Percentiles rank a stretch among this genome's conserved stretches.
Conservation (phyloP, 352 stramenopile genomes). For the Phytophthora constricta region DNA sequence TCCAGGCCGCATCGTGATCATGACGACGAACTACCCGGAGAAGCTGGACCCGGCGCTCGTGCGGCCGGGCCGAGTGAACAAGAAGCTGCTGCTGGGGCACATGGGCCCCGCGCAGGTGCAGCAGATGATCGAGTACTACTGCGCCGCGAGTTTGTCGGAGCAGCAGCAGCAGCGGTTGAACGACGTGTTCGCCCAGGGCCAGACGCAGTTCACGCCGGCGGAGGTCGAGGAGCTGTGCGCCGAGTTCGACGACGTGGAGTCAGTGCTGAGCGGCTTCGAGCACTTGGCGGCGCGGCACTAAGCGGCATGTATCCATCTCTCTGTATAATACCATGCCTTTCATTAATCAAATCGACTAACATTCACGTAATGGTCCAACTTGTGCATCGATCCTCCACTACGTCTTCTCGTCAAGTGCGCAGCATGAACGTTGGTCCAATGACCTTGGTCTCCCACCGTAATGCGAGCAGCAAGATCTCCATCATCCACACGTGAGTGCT, state of each 20-base stretch:
- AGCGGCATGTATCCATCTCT: no score
- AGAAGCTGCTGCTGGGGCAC: conserved; percentile 78
- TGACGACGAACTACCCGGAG: conserved; percentile 95
- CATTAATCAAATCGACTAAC: background rate
- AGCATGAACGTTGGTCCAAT: conserved; percentile 49
- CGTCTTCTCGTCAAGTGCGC: conserved; percentile 2
- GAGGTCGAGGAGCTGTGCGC: no score
- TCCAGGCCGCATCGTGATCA: conserved; percentile 91
- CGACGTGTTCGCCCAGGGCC: conserved; percentile 9
- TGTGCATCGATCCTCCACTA: background rate
- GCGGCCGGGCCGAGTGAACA: conserved; percentile 90
- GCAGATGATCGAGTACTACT: conserved; percentile 84
- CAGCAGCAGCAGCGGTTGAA: conserved; percentile 30
- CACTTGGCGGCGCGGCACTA: conserved; percentile 14
- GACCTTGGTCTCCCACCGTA: conserved; percentile 65
- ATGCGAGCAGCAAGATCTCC: conserved; percentile 63
- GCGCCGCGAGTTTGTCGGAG: conserved; percentile 33
- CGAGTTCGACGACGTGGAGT: conserved; percentile 44
- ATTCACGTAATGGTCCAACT: background rate
- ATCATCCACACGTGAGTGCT: conserved; percentile 68
- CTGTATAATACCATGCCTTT: background rate
- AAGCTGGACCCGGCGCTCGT: conserved; percentile 93
- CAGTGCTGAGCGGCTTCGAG: conserved; percentile 45
- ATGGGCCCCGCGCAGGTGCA: conserved; percentile 55
- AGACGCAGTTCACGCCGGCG: conserved; percentile 41